Conservation (phyloP, 2,329 filamentous ascomycete genomes). For the Periconia digitata region DNA sequence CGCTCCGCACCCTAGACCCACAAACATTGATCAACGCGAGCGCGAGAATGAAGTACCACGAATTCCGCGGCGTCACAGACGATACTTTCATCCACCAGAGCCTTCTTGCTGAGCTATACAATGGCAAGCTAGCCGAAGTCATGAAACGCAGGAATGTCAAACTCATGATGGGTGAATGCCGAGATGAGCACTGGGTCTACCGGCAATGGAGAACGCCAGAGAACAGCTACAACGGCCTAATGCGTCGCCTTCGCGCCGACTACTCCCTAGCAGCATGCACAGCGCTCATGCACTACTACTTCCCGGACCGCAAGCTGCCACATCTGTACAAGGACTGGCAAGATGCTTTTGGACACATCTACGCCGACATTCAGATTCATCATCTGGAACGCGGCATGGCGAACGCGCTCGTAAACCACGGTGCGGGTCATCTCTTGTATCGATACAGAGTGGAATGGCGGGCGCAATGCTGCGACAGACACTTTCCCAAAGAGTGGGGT, state of each 20-base stretch:
- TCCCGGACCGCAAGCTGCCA: slow-evolving; percentile 45
- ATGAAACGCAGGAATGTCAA: slow-evolving; percentile 51
- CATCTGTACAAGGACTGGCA: slow-evolving; percentile 48
- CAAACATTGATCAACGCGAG: slow-evolving; percentile 48
- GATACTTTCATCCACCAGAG: slow-evolving; percentile 48
- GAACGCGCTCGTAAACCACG: slow-evolving; percentile 46
- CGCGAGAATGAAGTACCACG: slow-evolving; percentile 49
- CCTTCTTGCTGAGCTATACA: slow-evolving; percentile 52
- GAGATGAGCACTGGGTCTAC: slow-evolving; percentile 57
- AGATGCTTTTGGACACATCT: slow-evolving; percentile 57
- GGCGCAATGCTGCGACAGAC: slow-evolving; percentile 48
- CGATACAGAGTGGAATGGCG: slow-evolving; percentile 60
- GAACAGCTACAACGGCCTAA: slow-evolving; percentile 46
- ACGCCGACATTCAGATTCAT: slow-evolving; percentile 60
- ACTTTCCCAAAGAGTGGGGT: slow-evolving; percentile 51
- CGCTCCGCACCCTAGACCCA: slow-evolving; percentile 46
- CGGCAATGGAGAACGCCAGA: slow-evolving; percentile 52
- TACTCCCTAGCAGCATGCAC: slow-evolving; percentile 51
- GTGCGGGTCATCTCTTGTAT: slow-evolving; percentile 50
- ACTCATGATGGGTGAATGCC: slow-evolving; percentile 58
- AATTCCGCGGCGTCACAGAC: slow-evolving; percentile 58
- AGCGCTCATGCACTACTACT: slow-evolving; percentile 50
- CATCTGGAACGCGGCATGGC: slow-evolving; percentile 55
- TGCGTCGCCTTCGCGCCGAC: slow-evolving; percentile 53
- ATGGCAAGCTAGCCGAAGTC: slow-evolving; percentile 49